Conservation (phyloP, 805 yeast genomes). For the Nakazawaea holstii region DNA sequence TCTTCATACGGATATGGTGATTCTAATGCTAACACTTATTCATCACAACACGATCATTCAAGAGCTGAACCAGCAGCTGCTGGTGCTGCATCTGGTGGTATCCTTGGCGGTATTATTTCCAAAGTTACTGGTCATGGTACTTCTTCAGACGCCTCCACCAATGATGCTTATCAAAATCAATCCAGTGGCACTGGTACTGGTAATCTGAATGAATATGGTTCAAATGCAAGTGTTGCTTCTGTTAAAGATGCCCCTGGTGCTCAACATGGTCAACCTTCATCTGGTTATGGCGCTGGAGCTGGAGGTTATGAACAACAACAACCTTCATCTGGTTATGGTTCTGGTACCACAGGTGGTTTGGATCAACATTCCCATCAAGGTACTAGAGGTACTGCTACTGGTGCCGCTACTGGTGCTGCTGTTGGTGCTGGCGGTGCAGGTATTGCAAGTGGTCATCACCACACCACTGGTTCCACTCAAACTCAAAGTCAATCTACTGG, state of each 20-base stretch:
- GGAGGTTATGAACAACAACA: background rate
- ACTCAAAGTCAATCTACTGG: background rate
- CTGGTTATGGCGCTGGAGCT: background rate
- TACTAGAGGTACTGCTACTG: constrained; percentile 1
- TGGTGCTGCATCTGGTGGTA: background rate
- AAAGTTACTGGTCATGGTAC: background rate
- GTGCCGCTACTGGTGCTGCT: background rate
- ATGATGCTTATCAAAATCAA: no score
- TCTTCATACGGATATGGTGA: constrained; percentile 1
- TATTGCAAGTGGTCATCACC: background rate
- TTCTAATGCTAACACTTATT: background rate
- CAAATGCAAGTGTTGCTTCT: constrained; percentile 7
- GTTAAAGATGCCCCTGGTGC: background rate
- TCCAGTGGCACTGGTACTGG: no score
- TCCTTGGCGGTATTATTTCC: background rate
- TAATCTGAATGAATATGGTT: background rate
- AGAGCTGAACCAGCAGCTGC: background rate
- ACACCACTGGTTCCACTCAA: no score
- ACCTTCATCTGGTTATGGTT: background rate
- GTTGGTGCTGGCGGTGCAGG: background rate
- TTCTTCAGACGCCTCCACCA: no score
- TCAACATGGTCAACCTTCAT: background rate
- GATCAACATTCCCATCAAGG: background rate
- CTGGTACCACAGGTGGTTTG: background rate
- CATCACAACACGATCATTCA: no score